Conservation (phyloP, 2,329 filamentous ascomycete genomes). For the Epichloe uncinata region DNA sequence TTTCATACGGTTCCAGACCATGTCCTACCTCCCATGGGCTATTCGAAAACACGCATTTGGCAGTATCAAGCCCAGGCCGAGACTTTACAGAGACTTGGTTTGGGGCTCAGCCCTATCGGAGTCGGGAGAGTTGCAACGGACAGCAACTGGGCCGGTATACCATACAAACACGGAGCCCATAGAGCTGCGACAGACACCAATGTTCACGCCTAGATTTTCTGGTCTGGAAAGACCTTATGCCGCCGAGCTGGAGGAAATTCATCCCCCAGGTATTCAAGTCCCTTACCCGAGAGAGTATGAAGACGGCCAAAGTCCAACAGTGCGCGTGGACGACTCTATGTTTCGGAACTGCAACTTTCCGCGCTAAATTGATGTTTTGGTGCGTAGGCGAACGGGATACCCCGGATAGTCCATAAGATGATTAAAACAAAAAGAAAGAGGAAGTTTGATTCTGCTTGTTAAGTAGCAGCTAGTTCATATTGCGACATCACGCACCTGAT, state of each 20-base stretch:
- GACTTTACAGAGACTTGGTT: constrained; percentile 21
- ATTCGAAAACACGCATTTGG: constrained; percentile 14
- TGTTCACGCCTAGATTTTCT: not conserved
- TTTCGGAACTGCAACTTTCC: not conserved
- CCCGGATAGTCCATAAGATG: not conserved
- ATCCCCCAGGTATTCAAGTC: not conserved
- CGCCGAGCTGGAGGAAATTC: constrained; percentile 1
- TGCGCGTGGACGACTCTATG: not conserved
- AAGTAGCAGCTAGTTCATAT: too few species aligned
- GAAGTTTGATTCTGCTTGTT: not conserved
- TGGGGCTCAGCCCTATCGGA: constrained; percentile 12
- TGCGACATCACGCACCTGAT: too few species aligned
- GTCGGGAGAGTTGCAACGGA: constrained; percentile 1
- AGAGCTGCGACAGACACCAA: not conserved
- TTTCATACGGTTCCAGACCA: constrained; percentile 24
- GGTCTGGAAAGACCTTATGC: not conserved
- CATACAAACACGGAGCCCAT: not conserved
- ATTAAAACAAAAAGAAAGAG: too few species aligned
- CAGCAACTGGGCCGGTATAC: not conserved
- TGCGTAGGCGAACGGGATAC: not conserved
- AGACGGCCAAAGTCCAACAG: not conserved
- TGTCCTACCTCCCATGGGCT: constrained; percentile 23
- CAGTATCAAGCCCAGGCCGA: constrained; percentile 12
- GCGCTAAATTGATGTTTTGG: not conserved
- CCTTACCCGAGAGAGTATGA: not conserved